Conservation (phyloP, 768 basidiomycete species). For the Paxillus ammoniavirescens region DNA sequence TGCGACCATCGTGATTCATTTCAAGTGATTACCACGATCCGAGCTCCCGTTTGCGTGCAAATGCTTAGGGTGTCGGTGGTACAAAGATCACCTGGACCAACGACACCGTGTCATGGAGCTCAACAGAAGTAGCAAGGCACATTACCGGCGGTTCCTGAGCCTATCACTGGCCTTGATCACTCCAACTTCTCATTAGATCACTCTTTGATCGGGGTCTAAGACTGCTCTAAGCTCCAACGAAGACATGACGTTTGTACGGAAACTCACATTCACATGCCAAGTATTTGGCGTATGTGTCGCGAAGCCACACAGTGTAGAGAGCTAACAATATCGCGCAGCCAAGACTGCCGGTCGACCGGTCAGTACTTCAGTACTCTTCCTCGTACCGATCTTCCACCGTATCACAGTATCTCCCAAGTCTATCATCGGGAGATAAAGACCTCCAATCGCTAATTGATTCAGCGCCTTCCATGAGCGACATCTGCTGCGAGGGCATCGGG, state of each 20-base stretch:
- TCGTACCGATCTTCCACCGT: constrained; percentile 26
- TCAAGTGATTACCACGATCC: background rate
- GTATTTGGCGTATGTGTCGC: background rate
- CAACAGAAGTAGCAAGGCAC: background rate
- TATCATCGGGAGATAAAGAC: constrained; percentile 33
- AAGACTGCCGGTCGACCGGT: background rate
- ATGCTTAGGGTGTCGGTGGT: background rate
- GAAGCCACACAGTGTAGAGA: background rate
- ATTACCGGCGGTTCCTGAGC: constrained; percentile 3
- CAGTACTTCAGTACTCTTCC: constrained; percentile 25
- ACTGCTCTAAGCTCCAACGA: background rate
- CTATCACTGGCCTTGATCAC: background rate
- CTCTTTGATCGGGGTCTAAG: background rate
- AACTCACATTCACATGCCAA: constrained; percentile 8
- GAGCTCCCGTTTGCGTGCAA: background rate
- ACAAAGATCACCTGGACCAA: constrained; percentile 13
- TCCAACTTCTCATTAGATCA: background rate
- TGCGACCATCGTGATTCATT: too few species aligned
- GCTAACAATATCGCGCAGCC: background rate
- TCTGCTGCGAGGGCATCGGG: constrained; percentile 8
- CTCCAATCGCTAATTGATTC: constrained; percentile 49
- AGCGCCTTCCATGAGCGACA: constrained; percentile 20
- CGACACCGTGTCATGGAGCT: constrained; percentile 16
- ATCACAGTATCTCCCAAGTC: constrained; percentile 15
- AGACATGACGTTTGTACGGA: background rate